A percentile compares a stretch with the other conserved stretches of the same genome.
These are phyloP conservation scores for Geum urbanum DNA, from an alignment of 306 rosid species.

Conservation along the genomic window DNA sequence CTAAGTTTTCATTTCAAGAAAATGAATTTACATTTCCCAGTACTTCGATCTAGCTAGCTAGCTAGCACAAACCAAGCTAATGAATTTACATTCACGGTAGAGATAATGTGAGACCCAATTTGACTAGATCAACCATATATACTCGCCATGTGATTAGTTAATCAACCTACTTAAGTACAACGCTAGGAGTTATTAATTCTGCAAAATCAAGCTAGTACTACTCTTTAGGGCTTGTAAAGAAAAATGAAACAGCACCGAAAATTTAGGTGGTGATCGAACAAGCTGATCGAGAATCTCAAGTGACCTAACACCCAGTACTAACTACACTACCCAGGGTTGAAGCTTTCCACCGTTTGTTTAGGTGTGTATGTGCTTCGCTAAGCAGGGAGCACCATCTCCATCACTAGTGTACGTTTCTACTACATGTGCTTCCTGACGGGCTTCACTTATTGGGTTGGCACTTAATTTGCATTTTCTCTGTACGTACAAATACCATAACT, in stretches of 20 bases:
- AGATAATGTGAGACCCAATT: not conserved
- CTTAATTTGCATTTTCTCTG: not conserved
- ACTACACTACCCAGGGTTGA: not conserved
- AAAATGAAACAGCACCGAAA: conserved; percentile 2
- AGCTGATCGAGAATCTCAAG: not conserved
- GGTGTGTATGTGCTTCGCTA: not conserved
- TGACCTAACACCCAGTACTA: not conserved
- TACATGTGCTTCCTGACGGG: conserved; percentile 7
- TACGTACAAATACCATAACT: not conserved
- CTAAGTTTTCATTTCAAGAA: too few species aligned
- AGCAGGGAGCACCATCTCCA: conserved; percentile 7
- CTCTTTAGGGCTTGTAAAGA: not conserved
- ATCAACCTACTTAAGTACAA: conserved; percentile 3
- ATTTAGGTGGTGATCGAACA: not conserved
- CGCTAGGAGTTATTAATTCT: not conserved
- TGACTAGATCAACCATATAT: not conserved
- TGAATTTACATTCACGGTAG: not conserved
- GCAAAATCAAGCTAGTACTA: not conserved
- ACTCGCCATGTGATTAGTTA: not conserved
- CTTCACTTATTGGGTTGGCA: conserved; percentile 15
- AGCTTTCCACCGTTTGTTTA: not conserved
- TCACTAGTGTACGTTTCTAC: not conserved
- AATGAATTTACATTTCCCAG: not conserved
- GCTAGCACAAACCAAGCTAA: not conserved
- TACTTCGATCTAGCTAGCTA: too few species aligned